Conservation (phyloP, 257 asterid genomes). For the Solanum sitiens region DNA sequence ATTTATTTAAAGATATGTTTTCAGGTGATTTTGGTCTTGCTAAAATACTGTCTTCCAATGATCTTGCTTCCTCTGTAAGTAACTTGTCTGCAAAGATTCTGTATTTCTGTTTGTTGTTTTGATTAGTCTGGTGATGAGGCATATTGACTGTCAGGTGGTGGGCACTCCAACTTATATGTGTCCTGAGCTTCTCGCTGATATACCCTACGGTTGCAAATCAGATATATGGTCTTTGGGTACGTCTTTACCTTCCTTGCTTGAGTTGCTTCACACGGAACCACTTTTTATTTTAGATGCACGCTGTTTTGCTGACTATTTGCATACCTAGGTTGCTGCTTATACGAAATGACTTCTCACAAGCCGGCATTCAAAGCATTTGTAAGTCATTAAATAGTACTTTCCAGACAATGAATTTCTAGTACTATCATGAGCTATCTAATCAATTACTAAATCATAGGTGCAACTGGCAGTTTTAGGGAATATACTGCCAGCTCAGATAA, state of each 20-base stretch:
- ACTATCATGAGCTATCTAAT: neutral
- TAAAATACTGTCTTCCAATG: conserved; percentile 77
- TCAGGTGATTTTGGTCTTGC: conserved; percentile 99
- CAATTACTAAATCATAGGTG: neutral
- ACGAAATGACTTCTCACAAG: conserved; percentile 80
- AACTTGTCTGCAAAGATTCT: neutral
- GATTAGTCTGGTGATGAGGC: neutral
- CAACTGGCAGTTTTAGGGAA: neutral
- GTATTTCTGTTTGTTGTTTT: neutral
- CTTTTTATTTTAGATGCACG: neutral
- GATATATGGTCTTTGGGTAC: conserved; percentile 98
- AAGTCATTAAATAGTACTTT: conserved; percentile 21
- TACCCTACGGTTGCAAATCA: conserved; percentile 96
- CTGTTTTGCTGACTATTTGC: conserved; percentile 3
- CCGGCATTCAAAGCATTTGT: conserved; percentile 97
- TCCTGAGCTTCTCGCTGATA: conserved; percentile 98
- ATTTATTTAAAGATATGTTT: conserved; percentile 1
- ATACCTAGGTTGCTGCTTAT: conserved; percentile 78
- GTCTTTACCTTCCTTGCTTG: conserved; percentile 1
- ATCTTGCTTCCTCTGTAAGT: conserved; percentile 97
- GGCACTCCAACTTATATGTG: conserved; percentile 99
- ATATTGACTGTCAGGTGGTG: conserved; percentile 51
- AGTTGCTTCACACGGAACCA: neutral
- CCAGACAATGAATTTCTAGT: neutral
- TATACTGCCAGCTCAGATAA: neutral